Conservation (phyloP, 179 eudicot species). For the Sideroxylon spinosum region DNA sequence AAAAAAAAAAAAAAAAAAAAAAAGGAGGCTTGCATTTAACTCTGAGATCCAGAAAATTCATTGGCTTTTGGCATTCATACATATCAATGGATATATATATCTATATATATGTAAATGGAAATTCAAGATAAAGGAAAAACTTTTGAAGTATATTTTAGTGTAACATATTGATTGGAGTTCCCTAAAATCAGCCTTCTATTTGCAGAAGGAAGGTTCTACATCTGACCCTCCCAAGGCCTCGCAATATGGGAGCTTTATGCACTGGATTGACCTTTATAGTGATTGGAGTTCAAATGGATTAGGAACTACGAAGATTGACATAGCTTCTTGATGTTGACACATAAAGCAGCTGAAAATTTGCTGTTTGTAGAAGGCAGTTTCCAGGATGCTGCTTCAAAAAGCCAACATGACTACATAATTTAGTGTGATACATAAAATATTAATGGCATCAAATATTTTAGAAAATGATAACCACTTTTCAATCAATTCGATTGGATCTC, state of each 20-base stretch:
- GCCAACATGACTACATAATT: not conserved
- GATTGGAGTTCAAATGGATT: not conserved
- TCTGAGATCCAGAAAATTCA: not conserved
- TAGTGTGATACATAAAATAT: not conserved
- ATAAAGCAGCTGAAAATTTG: not conserved
- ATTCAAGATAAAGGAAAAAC: no score
- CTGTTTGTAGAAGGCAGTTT: not conserved
- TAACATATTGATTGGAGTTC: no score
- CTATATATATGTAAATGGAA: no score
- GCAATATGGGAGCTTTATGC: no score
- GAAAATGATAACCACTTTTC: not conserved
- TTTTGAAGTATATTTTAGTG: no score
- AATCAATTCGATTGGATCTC: not conserved
- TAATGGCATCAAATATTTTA: not conserved
- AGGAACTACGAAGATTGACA: not conserved
- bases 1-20: not conserved
- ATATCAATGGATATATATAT: no score
- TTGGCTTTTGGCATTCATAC: not conserved
- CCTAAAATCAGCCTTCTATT: no score
- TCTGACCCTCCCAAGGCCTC: no score
- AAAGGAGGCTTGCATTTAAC: not conserved
- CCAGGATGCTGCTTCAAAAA: slow-evolving; percentile 3
- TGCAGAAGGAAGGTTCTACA: no score
- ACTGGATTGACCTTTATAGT: no score
- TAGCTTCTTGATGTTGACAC: not conserved